Evolutionary conservation across 805 yeast genomes (phyloP).

Genomic region (Ogataea paraovalis): DNA sequence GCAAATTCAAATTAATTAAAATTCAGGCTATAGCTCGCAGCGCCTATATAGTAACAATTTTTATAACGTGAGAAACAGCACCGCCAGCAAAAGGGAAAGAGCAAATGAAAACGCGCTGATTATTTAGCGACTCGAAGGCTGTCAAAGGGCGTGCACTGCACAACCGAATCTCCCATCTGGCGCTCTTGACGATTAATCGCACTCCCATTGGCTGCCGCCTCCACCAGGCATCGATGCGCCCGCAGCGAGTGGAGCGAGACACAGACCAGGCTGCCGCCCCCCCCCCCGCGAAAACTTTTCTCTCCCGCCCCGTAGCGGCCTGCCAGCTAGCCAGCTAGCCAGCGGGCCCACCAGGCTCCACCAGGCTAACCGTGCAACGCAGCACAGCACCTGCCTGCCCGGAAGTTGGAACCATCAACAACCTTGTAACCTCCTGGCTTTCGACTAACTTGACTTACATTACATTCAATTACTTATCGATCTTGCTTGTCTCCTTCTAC

Average conservation of each 20-base stretch:
- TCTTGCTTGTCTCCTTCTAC: neutral
- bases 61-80: neutral
- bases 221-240: neutral
- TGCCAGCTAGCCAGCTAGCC: too few species aligned
- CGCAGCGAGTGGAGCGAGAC: too few species aligned
- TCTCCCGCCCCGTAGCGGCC: neutral
- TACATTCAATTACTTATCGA: too few species aligned
- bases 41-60: too few species aligned
- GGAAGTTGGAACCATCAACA: too few species aligned
- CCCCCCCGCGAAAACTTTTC: neutral
- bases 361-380: too few species aligned
- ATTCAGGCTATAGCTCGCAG: too few species aligned
- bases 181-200: slow-evolving; percentile 19
- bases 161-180: neutral
- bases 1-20: too few species aligned
- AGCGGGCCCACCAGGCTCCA: too few species aligned
- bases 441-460: neutral
- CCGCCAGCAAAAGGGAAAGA: neutral
- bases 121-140: neutral
- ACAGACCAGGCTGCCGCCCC: too few species aligned
- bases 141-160: neutral
- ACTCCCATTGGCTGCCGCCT: slow-evolving; percentile 17
- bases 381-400: too few species aligned
- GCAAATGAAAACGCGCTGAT: neutral
- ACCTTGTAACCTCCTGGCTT: too few species aligned